These are phyloP conservation scores for Pseudocercospora pini-densiflorae DNA, from an alignment of 2,329 filamentous ascomycete species.

Conservation along the genomic window DNA sequence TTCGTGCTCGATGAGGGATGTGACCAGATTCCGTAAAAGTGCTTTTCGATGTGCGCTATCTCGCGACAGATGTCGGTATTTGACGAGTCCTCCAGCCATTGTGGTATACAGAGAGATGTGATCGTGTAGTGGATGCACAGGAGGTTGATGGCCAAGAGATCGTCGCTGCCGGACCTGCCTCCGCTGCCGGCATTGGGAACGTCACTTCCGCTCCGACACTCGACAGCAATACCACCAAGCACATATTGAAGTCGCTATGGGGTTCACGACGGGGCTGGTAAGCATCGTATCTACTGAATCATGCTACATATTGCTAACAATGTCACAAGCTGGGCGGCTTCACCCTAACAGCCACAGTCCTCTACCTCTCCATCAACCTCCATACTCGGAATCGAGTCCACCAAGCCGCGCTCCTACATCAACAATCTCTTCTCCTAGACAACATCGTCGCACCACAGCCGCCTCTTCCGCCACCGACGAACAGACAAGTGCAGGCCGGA, in stretches of 20 bases:
- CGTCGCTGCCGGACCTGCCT: not conserved
- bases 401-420: constrained; percentile 52
- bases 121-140: constrained; percentile 10
- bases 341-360: constrained; percentile 53
- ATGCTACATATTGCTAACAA: constrained; percentile 1
- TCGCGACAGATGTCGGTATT: constrained; percentile 87
- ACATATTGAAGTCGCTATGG: constrained; percentile 34
- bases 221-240: constrained; percentile 11
- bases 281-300: constrained; percentile 20
- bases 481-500: constrained; percentile 46
- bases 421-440: constrained; percentile 50
- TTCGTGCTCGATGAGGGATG: constrained; percentile 91
- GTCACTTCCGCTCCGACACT: not conserved
- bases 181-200: not conserved
- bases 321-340: constrained; percentile 52
- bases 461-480: constrained; percentile 43
- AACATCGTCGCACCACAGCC: constrained; percentile 51
- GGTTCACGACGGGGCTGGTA: constrained; percentile 59
- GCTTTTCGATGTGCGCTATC: constrained; percentile 87
- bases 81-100: constrained; percentile 86
- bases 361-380: constrained; percentile 46
- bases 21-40: constrained; percentile 92
- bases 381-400: constrained; percentile 53
- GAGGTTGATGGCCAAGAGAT: constrained; percentile 7
- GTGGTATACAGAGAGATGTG: constrained; percentile 23